A percentile compares a stretch with the other conserved stretches of the same genome.
phyloP scores from a whole-genome alignment of 140 eudicot genomes.

The Oenanthe javanica region DNA sequence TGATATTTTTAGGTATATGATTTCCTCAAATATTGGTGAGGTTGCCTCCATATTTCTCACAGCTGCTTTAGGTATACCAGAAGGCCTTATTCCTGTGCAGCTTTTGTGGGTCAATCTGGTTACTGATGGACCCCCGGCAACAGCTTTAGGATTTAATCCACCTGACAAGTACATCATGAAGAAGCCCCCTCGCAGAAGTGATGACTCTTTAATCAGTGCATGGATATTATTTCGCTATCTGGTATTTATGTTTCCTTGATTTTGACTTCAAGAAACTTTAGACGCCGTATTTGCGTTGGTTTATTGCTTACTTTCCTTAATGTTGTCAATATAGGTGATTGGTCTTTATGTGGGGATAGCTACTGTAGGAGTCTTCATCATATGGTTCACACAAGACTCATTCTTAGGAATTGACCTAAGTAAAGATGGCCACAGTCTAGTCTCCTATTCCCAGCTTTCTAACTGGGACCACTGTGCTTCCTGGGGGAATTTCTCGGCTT shows the following conservation, averaged over 20 bases:
- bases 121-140: slow-evolving; percentile 92
- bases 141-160: slow-evolving; percentile 89
- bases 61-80: slow-evolving; percentile 87
- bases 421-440: slow-evolving; percentile 83
- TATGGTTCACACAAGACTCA: slow-evolving; percentile 75
- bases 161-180: slow-evolving; percentile 84
- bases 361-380: slow-evolving; percentile 79
- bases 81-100: slow-evolving; percentile 86
- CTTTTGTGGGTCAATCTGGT: slow-evolving; percentile 93
- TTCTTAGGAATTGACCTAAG: slow-evolving; percentile 75
- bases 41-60: slow-evolving; percentile 73
- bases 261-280: neutral
- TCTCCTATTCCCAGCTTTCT: slow-evolving; percentile 67
- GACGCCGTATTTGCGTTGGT: neutral
- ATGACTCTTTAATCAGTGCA: slow-evolving; percentile 72
- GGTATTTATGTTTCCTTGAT: slow-evolving; percentile 25
- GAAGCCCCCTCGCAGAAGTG: slow-evolving; percentile 76
- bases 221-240: slow-evolving; percentile 83
- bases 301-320: neutral
- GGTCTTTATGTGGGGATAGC: slow-evolving; percentile 88
- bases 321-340: slow-evolving; percentile 45
- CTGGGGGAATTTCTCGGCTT: slow-evolving; percentile 59
- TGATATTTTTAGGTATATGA: slow-evolving; percentile 52
- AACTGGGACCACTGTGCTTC: slow-evolving; percentile 79
- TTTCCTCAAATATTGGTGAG: slow-evolving; percentile 87